These are phyloP conservation scores for Iodosphaeria phyllophila DNA, from an alignment of 2,329 filamentous ascomycete genomes.

Conservation along the genomic window DNA sequence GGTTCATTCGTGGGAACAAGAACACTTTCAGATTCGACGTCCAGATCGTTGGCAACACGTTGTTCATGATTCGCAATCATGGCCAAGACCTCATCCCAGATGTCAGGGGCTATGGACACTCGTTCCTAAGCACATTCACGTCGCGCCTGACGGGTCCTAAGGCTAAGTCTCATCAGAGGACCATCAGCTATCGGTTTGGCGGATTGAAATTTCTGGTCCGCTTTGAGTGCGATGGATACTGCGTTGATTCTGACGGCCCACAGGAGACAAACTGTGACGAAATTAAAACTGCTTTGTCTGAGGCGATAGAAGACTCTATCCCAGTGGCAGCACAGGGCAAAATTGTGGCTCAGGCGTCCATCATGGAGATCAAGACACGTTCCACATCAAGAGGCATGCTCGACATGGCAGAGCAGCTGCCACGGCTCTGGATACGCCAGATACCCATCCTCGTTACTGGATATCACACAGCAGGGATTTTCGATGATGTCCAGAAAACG, in stretches of 20 bases:
- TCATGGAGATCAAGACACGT: constrained; percentile 27
- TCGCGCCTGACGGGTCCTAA: constrained; percentile 36
- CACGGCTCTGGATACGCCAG: constrained; percentile 22
- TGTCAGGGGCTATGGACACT: constrained; percentile 44
- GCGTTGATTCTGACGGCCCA: neutral
- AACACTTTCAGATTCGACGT: constrained; percentile 38
- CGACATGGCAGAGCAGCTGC: constrained; percentile 16
- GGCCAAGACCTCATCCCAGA: constrained; percentile 35
- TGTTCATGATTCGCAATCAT: constrained; percentile 45
- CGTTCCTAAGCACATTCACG: constrained; percentile 48
- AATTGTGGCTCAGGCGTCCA: constrained; percentile 10
- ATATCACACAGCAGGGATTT: constrained; percentile 17
- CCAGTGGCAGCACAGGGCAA: constrained; percentile 2
- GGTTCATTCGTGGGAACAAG: constrained; percentile 27
- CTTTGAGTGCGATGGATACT: constrained; percentile 38
- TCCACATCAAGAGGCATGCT: constrained; percentile 7
- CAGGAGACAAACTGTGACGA: too few relatives aligned
- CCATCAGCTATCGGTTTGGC: constrained; percentile 39
- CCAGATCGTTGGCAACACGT: constrained; percentile 32
- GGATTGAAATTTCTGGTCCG: constrained; percentile 31
- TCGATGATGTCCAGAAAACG: constrained; percentile 12
- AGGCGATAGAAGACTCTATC: too few relatives aligned
- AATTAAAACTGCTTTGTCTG: constrained; percentile 1
- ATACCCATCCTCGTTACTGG: constrained; percentile 21
- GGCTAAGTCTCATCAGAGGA: constrained; percentile 42